A percentile compares a stretch with the other conserved stretches of the same genome.
These are phyloP conservation scores for Cercospora brassicicola DNA, from an alignment of 2,329 filamentous ascomycete genomes.

Conservation along the genomic window DNA sequence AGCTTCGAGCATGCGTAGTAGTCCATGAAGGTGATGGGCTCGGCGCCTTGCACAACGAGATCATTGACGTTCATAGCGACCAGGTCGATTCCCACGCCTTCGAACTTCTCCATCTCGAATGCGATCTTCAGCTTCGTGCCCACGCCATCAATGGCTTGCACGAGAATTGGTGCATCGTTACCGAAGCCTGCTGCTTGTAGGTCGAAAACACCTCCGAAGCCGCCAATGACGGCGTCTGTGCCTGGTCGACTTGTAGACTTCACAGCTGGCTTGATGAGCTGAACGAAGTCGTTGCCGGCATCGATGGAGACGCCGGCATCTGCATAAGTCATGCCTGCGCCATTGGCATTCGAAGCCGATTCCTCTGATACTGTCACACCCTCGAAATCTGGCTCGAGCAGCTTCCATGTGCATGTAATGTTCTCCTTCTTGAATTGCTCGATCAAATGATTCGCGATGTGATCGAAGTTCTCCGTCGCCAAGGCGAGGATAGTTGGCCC, in stretches of 20 bases:
- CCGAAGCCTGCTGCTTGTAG: conserved; percentile 70
- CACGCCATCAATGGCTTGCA: conserved; percentile 94
- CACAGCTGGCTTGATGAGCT: conserved; percentile 89
- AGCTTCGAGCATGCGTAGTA: conserved; percentile 94
- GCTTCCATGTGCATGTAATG: conserved; percentile 80
- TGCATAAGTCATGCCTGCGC: conserved; percentile 72
- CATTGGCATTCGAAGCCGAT: conserved; percentile 22
- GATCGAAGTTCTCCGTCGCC: conserved; percentile 83
- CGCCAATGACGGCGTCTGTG: conserved; percentile 89
- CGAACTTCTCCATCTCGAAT: conserved; percentile 82
- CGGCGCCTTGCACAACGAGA: conserved; percentile 90
- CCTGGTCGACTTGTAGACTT: conserved; percentile 79
- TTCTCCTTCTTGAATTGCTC: conserved; percentile 67
- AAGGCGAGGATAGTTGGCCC: conserved; percentile 93
- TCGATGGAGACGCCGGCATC: conserved; percentile 92
- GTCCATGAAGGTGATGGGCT: conserved; percentile 94
- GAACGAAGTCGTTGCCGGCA: conserved; percentile 87
- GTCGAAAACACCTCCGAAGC: conserved; percentile 87
- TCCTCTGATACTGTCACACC: conserved; percentile 47
- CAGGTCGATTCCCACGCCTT: conserved; percentile 92
- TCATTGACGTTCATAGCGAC: conserved; percentile 99
- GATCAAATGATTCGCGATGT: conserved; percentile 72
- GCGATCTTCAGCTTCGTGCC: conserved; percentile 97
- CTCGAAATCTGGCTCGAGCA: conserved; percentile 84
- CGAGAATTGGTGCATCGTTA: conserved; percentile 71